These are phyloP conservation scores for Dissophora globulifera DNA, from an alignment of 192 early-diverging fungal genomes.

Conservation along the genomic window DNA sequence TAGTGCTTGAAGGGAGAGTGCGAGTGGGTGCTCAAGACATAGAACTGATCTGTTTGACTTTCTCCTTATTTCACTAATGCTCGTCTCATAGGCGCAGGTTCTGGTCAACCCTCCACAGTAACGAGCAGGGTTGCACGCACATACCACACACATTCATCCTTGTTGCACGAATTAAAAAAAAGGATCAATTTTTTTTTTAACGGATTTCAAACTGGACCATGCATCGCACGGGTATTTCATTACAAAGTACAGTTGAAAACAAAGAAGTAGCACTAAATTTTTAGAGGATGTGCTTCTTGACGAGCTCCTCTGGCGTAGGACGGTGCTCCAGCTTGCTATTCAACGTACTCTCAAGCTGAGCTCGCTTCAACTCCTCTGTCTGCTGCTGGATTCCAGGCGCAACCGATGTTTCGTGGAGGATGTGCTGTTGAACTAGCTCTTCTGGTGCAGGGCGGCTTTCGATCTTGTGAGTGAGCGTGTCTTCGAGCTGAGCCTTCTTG, in stretches of 20 bases:
- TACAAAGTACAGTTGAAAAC: too few species aligned
- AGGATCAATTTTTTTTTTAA: too few species aligned
- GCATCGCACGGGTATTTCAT: too few species aligned
- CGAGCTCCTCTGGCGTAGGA: slow-evolving; percentile 34
- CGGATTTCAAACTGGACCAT: too few species aligned
- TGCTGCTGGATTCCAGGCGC: slow-evolving; percentile 59
- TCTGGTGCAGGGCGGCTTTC: slow-evolving; percentile 60
- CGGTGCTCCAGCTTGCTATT: slow-evolving; percentile 53
- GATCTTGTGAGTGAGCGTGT: slow-evolving; percentile 65
- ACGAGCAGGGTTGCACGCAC: too few species aligned
- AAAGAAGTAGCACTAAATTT: background rate
- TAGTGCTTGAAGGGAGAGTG: background rate
- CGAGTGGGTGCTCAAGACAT: background rate
- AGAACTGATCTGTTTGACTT: background rate
- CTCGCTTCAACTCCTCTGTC: slow-evolving; percentile 52
- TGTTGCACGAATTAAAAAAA: too few species aligned
- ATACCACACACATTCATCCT: too few species aligned
- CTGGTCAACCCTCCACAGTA: background rate
- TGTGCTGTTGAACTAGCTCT: slow-evolving; percentile 63
- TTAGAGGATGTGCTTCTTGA: slow-evolving; percentile 26
- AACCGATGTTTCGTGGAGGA: slow-evolving; percentile 58
- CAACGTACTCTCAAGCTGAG: slow-evolving; percentile 50
- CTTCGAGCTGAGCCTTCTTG: slow-evolving; percentile 59
- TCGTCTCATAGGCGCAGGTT: background rate
- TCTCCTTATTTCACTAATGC: slow-evolving; percentile 8